Evolutionary conservation across 2,329 filamentous ascomycete species (phyloP).

Genomic region (Colletotrichum magnum): DNA sequence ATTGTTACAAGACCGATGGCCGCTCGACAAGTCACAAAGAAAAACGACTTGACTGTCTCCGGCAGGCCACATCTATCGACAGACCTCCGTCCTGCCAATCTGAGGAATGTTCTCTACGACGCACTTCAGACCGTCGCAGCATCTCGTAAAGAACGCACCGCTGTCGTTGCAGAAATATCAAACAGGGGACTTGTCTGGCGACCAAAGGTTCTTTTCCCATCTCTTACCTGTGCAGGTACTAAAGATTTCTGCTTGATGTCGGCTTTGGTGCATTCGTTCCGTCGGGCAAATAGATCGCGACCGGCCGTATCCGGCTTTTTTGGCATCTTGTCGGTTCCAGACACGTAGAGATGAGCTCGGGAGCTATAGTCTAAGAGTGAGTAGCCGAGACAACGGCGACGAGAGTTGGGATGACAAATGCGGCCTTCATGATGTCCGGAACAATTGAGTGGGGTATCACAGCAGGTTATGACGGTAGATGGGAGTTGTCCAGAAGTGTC

Average conservation of each 20-base stretch:
- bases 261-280: background rate
- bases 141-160: background rate
- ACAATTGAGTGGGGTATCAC: no score
- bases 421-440: background rate
- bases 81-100: slow-evolving; percentile 5
- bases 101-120: background rate
- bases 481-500: background rate
- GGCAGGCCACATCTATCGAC: background rate
- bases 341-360: no score
- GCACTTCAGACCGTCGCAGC: slow-evolving; percentile 11
- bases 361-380: no score
- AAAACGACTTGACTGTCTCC: background rate
- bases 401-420: background rate
- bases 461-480: background rate
- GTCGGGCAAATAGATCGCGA: background rate
- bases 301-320: background rate
- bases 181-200: no score
- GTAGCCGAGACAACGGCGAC: background rate
- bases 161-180: slow-evolving; percentile 8
- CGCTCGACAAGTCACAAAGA: no score
- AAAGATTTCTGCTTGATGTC: background rate
- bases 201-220: background rate
- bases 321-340: background rate
- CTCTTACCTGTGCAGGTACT: no score
- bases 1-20: no score